phyloP scores from a whole-genome alignment of 2,329 filamentous ascomycete species.

The Cytospora chrysosperma region DNA sequence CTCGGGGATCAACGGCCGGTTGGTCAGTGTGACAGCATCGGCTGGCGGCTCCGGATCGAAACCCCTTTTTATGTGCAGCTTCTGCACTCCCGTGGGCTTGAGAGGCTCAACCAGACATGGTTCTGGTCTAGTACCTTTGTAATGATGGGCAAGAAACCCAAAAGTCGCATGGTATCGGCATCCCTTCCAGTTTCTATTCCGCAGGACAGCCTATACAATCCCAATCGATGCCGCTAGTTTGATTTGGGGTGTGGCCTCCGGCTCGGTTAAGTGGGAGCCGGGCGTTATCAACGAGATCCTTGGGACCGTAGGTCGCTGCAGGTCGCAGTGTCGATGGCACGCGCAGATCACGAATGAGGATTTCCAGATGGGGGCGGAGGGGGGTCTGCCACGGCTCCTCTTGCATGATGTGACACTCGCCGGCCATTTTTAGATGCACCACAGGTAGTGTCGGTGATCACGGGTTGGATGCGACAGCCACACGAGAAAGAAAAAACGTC shows the following conservation, averaged over 20 bases:
- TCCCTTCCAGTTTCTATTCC: slow-evolving; percentile 10
- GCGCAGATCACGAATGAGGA: slow-evolving; percentile 15
- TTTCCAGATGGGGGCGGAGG: neutral
- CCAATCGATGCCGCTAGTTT: slow-evolving; percentile 9
- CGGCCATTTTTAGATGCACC: slow-evolving; percentile 17
- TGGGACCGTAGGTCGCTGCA: slow-evolving; percentile 10
- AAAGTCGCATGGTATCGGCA: neutral
- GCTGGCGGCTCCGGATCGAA: slow-evolving; percentile 1
- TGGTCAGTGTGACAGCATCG: slow-evolving; percentile 5
- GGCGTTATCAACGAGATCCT: neutral
- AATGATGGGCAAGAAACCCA: slow-evolving; percentile 2
- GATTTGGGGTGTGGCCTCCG: slow-evolving; percentile 9
- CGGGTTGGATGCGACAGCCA: neutral
- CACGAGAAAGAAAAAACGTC: too few species aligned
- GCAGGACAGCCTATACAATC: slow-evolving; percentile 1
- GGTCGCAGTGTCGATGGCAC: slow-evolving; percentile 9
- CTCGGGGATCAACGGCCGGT: neutral
- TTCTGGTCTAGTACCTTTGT: slow-evolving; percentile 3
- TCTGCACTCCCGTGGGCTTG: slow-evolving; percentile 3
- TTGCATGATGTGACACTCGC: slow-evolving; percentile 8
- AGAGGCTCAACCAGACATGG: slow-evolving; percentile 13
- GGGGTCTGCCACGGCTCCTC: neutral
- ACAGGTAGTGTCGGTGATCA: slow-evolving; percentile 6
- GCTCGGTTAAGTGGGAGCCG: slow-evolving; percentile 10
- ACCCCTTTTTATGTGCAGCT: slow-evolving; percentile 17